Percentiles rank a stretch among this genome's conserved stretches.
phyloP scores from a whole-genome alignment of 768 basidiomycete species.

The Harrya chromipes region DNA sequence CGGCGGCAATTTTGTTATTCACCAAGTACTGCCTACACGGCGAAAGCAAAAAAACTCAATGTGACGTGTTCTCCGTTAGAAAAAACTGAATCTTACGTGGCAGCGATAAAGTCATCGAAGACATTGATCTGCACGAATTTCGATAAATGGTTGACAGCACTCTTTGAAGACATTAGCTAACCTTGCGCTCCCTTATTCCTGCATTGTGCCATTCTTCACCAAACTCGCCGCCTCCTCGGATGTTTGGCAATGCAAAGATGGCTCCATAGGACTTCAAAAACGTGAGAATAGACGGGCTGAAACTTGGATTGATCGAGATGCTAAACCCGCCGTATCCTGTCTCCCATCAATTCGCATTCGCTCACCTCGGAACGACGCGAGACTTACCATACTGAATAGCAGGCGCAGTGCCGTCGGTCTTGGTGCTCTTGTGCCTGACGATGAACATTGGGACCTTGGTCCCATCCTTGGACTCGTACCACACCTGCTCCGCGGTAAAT shows the following conservation, averaged over 20 bases:
- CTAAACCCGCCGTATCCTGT: constrained; percentile 82
- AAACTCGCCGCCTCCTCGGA: constrained; percentile 73
- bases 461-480: constrained; percentile 78
- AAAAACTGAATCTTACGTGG: constrained; percentile 49
- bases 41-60: background rate
- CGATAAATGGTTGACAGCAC: background rate
- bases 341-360: background rate
- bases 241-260: constrained; percentile 56
- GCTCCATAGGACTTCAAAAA: constrained; percentile 71
- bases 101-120: constrained; percentile 82
- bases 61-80: background rate
- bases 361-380: background rate
- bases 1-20: constrained; percentile 64
- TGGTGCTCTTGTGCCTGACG: constrained; percentile 67
- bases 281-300: constrained; percentile 67
- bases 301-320: constrained; percentile 67
- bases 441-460: constrained; percentile 85
- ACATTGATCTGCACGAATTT: constrained; percentile 51
- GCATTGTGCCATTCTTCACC: constrained; percentile 84
- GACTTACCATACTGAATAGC: constrained; percentile 69
- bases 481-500: constrained; percentile 72
- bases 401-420: constrained; percentile 71
- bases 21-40: constrained; percentile 61
- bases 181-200: constrained; percentile 70
- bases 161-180: constrained; percentile 22